Percentiles rank a stretch among this genome's conserved stretches.
phyloP scores from a whole-genome alignment of 139 green algal genomes.

The Asterochloris erici region DNA sequence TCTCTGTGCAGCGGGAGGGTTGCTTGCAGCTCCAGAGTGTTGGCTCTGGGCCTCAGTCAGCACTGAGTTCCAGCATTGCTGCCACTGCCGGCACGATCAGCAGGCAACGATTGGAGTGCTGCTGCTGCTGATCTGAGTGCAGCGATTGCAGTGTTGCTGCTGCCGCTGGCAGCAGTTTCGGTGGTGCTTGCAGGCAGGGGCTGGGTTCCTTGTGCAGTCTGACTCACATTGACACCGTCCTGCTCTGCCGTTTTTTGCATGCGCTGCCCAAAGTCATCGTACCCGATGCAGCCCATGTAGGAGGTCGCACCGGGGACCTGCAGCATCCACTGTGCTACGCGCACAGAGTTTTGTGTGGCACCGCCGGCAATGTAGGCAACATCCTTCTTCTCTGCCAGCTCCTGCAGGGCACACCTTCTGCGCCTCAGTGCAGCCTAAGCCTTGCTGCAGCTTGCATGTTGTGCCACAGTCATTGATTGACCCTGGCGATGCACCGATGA shows the following conservation, averaged over 20 bases:
- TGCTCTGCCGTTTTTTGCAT: conserved; percentile 70
- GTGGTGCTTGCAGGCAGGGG: background rate
- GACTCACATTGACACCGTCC: conserved; percentile 75
- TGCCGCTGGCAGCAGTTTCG: too few species aligned
- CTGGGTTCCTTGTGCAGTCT: background rate
- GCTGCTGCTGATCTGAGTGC: too few species aligned
- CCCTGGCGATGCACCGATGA: background rate
- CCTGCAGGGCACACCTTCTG: conserved; percentile 38
- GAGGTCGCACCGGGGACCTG: conserved; percentile 66
- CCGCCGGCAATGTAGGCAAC: conserved; percentile 98
- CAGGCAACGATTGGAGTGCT: background rate
- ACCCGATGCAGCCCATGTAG: conserved; percentile 97
- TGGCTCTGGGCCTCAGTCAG: too few species aligned
- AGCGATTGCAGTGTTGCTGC: background rate
- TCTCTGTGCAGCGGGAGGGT: too few species aligned
- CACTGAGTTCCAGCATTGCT: too few species aligned
- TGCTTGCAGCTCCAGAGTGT: too few species aligned
- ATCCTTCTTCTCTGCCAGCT: conserved; percentile 68
- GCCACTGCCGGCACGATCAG: too few species aligned
- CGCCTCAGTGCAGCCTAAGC: background rate
- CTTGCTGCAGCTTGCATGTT: background rate
- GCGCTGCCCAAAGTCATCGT: conserved; percentile 86
- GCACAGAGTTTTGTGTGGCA: conserved; percentile 96
- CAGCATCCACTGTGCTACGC: conserved; percentile 98
- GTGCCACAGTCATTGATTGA: background rate